phyloP scores from a whole-genome alignment of 2,329 filamentous ascomycete genomes.

The Sclerotiophoma versabilis region DNA sequence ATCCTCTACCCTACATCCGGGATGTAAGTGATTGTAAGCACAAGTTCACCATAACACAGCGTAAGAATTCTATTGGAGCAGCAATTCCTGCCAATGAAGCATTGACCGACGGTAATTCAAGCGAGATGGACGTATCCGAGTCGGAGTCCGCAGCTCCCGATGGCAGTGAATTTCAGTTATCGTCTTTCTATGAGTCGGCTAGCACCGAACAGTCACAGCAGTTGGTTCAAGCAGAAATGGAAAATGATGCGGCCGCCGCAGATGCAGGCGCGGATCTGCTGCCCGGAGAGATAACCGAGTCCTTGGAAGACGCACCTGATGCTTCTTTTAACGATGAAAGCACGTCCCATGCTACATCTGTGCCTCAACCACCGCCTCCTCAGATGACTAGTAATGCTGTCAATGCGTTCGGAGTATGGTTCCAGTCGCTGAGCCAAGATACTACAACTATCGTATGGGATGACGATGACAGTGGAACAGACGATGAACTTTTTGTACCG shows the following conservation, averaged over 20 bases:
- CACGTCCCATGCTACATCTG: not conserved
- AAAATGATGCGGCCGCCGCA: too few species aligned
- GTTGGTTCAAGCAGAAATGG: not conserved
- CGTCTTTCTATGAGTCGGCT: not conserved
- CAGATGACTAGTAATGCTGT: not conserved
- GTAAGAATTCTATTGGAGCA: not conserved
- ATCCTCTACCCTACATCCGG: slow-evolving; percentile 15
- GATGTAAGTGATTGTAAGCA: slow-evolving; percentile 17
- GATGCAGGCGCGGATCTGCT: not conserved
- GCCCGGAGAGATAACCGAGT: not conserved
- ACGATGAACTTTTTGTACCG: slow-evolving; percentile 7
- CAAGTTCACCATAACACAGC: slow-evolving; percentile 11
- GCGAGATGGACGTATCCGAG: slow-evolving; percentile 15
- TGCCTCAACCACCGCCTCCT: not conserved
- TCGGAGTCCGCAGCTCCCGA: not conserved
- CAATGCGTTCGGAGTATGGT: slow-evolving; percentile 14
- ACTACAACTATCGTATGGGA: not conserved
- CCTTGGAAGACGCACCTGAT: not conserved
- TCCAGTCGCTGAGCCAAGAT: slow-evolving; percentile 1
- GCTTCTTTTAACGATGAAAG: not conserved
- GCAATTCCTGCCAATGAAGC: not conserved
- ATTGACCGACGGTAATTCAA: not conserved
- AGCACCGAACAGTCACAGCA: not conserved
- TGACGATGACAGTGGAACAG: slow-evolving; percentile 5
- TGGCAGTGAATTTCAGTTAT: not conserved